Evolutionary conservation across 2,329 filamentous ascomycete genomes (phyloP).

Genomic region (Tolypocladium nubicola): DNA sequence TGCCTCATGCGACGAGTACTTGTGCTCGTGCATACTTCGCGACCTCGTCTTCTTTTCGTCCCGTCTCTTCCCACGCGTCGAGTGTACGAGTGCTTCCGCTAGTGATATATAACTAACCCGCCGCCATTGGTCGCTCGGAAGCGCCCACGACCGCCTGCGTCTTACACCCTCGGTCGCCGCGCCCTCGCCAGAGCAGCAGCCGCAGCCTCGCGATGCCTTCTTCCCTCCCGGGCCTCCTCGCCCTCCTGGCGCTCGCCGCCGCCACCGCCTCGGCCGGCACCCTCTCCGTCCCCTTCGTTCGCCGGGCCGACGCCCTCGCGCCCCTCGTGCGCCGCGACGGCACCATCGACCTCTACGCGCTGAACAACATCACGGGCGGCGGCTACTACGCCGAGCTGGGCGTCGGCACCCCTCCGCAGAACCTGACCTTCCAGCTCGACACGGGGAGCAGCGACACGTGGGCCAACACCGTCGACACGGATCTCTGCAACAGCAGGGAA

Average conservation of each 20-base stretch:
- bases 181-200: not conserved
- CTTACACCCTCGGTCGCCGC: not conserved
- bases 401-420: conserved; percentile 49
- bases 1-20: no score
- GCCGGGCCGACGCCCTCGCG: conserved; percentile 1
- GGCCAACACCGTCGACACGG: conserved; percentile 47
- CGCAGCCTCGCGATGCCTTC: not conserved
- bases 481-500: conserved; percentile 41
- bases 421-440: conserved; percentile 44
- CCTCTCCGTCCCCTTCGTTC: conserved; percentile 10
- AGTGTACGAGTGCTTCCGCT: no score
- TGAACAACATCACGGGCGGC: conserved; percentile 44
- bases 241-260: conserved; percentile 9
- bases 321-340: conserved; percentile 14
- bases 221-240: conserved; percentile 9
- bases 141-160: no score
- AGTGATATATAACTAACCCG: not conserved
- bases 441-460: conserved; percentile 55
- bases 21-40: no score
- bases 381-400: conserved; percentile 46
- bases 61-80: no score
- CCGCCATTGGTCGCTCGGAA: no score
- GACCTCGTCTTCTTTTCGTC: not conserved
- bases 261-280: conserved; percentile 10
- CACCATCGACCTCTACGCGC: conserved; percentile 21